Base-by-base conservation (phyloP, 2,329 filamentous ascomycete genomes). In the Colletotrichum australisinense region DNA sequence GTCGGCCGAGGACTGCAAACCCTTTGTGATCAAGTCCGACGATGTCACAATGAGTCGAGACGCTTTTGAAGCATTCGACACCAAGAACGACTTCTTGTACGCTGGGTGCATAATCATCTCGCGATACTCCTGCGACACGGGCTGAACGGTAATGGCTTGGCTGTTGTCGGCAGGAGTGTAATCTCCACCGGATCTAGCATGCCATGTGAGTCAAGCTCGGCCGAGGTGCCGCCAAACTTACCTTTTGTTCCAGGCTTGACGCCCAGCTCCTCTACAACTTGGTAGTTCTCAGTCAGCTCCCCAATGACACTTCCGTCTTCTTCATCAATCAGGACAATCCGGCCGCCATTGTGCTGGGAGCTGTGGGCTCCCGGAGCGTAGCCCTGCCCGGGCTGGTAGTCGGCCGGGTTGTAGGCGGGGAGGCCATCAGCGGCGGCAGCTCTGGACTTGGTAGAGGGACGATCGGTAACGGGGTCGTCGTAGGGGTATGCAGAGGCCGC, bases 221-320 rank as follows among this genome's bases (percentile, higher is more conserved):
- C 70, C 60, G 60, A 60, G 60, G 57, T n/a, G 28, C 57, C 8
- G 79, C 88, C 80, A 86, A 97, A 95, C 94, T 88, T 99, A 97
- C 95, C 94, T 88, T 99, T 98, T 5, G 94, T 96, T n/a, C 97
- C 97, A 19, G 93, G 92, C 80, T 93, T 91, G 75, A 99, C 88
- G 63, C 88, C 88, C 32, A 90, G 87, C 76, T 95, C 91, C 79
- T 98, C 95, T 19, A 96, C 87, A 22, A 98, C 89, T 76, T 95
- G 87, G 79, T 94, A 96, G 22, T 93, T 93, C 71, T 96, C 93
- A 71, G 93, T 91, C 74, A 99, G 86, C 84, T 99, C 96, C 58
- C 97, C 97, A 32, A 99, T 94, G 9, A 99, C 94, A 78, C 94
- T 97, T 65, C 97, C 97, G 83, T 99, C 94, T 81, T 98, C 96